Base-by-base conservation (phyloP, 2,329 filamentous ascomycete species). In the Penicillium sp. region DNA sequence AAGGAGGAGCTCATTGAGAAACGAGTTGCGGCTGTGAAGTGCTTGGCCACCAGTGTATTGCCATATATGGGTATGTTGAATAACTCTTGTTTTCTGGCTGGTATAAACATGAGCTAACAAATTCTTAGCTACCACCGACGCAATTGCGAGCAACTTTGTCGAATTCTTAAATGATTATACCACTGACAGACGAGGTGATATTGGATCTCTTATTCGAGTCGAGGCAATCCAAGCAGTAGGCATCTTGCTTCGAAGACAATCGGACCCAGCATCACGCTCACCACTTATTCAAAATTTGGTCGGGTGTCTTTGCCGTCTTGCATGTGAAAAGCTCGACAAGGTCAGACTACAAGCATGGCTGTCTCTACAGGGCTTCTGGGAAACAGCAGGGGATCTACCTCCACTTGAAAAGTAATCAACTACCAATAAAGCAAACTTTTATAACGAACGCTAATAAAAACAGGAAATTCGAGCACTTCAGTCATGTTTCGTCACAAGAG, bases 301-400 rank as follows among this genome's bases (percentile, higher is more conserved):
- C n/a, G 67, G 67, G 17, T 77, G 78, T 47, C 70, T 85, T 3
- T 78, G 90, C 33, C 84, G 92, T 1, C 81, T 97, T 15, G 87
- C 91, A 2, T 85, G 90, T 0, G 94, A 99, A 75, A 97, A 96
- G 71, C 82, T 97, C 2, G 93, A 97, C 73, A 89, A 91, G 61
- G 89, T 97, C 19, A 86, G 94, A 25, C 78, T 84, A 41, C 72
- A 77, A 60, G 78, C 78, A 36, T 80, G 78, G 76, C 70, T 68
- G 39, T 78, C 75, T 64, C 59, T 81, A 15, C 73, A 77, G 59
- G 55, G 49, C 0, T 76, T 72, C 56, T 80, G 78, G 77, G 65
- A 70, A 45, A 75, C 61, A 50, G 61, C 66, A 9, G 52, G 52
- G n/a, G 68, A 70, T 19, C 71, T 75, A 19, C 73, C 72, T 39